A percentile compares a stretch with the other conserved stretches of the same genome.
Evolutionary conservation across 805 yeast species (phyloP).

Genomic region (Candida ulmi): DNA sequence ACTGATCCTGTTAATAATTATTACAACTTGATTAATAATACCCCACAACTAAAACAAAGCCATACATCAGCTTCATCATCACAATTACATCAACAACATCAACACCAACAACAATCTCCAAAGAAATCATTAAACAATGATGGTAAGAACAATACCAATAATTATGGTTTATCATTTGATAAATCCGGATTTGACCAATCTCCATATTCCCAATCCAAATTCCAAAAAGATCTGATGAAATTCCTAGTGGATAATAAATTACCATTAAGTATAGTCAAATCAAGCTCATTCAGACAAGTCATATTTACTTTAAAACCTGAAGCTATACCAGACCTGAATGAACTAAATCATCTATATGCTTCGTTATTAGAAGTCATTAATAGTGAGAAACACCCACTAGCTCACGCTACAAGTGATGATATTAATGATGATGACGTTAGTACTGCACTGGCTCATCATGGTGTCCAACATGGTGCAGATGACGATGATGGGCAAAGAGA

Average conservation of each 20-base stretch:
- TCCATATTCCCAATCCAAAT: slow-evolving; percentile 39
- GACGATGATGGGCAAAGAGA: background rate
- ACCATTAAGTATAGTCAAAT: slow-evolving; percentile 40
- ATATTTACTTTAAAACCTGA: slow-evolving; percentile 45
- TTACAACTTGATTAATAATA: slow-evolving; percentile 29
- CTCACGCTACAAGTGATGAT: background rate
- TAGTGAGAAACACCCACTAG: slow-evolving; percentile 7
- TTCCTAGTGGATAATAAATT: slow-evolving; percentile 49
- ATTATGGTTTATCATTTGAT: slow-evolving; percentile 1
- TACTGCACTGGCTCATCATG: background rate
- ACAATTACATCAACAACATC: slow-evolving; percentile 1
- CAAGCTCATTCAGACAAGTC: slow-evolving; percentile 46
- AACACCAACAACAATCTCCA: background rate
- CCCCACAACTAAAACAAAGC: too few relatives aligned
- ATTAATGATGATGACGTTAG: background rate
- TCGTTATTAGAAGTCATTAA: slow-evolving; percentile 38
- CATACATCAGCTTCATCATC: too few relatives aligned
- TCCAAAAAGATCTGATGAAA: slow-evolving; percentile 45
- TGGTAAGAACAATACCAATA: background rate
- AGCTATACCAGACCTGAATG: slow-evolving; percentile 40
- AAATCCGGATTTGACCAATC: slow-evolving; percentile 29
- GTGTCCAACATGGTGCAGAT: background rate
- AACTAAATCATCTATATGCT: slow-evolving; percentile 38
- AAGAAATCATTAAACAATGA: background rate
- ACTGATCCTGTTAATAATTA: slow-evolving; percentile 26